phyloP scores from a whole-genome alignment of 2,329 filamentous ascomycete genomes.

The Phyllosticta citrichinensis region DNA sequence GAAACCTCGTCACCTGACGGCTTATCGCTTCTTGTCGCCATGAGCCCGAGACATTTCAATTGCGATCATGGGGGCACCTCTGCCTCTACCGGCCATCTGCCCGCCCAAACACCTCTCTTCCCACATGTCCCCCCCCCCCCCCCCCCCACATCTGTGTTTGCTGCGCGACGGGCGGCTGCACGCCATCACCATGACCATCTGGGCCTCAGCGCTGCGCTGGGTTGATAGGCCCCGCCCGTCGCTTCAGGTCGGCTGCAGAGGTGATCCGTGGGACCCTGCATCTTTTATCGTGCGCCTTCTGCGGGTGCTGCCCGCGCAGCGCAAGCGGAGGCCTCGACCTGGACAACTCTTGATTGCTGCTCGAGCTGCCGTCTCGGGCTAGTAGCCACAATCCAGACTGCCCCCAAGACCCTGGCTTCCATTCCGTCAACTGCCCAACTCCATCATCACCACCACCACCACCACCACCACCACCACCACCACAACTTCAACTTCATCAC shows the following conservation, averaged over 20 bases:
- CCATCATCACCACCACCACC: too few species aligned
- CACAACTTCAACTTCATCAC: neutral
- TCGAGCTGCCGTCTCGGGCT: neutral
- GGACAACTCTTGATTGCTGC: neutral
- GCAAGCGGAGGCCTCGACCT: neutral
- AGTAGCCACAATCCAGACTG: neutral
- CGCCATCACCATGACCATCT: slow-evolving; percentile 2
- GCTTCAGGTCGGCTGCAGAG: neutral
- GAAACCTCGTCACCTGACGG: slow-evolving; percentile 8
- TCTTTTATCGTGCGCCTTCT: slow-evolving; percentile 5
- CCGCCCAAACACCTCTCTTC: slow-evolving; percentile 2
- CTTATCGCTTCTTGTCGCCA: slow-evolving; percentile 6
- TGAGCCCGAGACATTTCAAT: neutral
- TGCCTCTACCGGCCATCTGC: slow-evolving; percentile 3
- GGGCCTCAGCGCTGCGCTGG: too few species aligned
- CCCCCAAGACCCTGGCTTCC: too few species aligned
- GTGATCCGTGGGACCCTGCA: slow-evolving; percentile 10
- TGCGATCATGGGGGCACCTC: neutral
- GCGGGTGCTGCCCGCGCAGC: neutral
- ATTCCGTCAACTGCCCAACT: too few species aligned
- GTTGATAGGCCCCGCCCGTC: slow-evolving; percentile 1
- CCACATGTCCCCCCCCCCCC: slow-evolving; percentile 2
- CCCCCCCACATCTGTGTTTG: neutral
- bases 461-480: too few species aligned
- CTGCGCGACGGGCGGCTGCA: slow-evolving; percentile 10